Conservation (phyloP, 495 filamentous ascomycete genomes). For the Aspergillus coremiiformis region DNA sequence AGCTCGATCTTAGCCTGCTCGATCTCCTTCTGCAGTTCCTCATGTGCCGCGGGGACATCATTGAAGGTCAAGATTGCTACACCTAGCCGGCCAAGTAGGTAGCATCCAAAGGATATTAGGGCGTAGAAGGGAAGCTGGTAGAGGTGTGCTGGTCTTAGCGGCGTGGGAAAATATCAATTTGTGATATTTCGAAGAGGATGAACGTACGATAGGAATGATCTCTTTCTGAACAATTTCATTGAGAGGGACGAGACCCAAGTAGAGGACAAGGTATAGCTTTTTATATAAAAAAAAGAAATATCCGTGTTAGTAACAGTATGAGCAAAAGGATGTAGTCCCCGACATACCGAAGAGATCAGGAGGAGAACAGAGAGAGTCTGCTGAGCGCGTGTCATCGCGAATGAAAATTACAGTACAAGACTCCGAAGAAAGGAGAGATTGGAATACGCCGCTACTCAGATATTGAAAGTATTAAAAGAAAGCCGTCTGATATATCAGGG, state of each 20-base stretch:
- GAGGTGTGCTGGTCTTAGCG: neutral
- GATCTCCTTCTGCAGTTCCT: conserved; percentile 71
- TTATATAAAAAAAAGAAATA: neutral
- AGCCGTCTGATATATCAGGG: neutral
- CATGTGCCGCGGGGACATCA: conserved; percentile 85
- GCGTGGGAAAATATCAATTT: neutral
- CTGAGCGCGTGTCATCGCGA: conserved; percentile 83
- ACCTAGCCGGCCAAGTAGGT: conserved; percentile 85
- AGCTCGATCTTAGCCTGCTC: conserved; percentile 44
- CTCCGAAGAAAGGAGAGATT: neutral
- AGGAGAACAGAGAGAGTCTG: conserved; percentile 83
- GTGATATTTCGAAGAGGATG: neutral
- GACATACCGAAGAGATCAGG: conserved; percentile 74
- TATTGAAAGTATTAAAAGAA: neutral
- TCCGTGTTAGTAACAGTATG: conserved; percentile 1
- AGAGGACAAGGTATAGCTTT: conserved; percentile 65
- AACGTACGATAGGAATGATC: conserved; percentile 47
- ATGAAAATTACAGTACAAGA: neutral
- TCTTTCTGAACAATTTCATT: conserved; percentile 54
- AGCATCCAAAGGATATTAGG: conserved; percentile 86
- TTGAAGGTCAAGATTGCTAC: conserved; percentile 92
- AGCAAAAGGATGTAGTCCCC: conserved; percentile 11
- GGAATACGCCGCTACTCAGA: neutral
- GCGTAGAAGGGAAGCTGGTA: conserved; percentile 83
- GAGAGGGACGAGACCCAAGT: conserved; percentile 77